These are phyloP conservation scores for Yarrowia keelungensis DNA, from an alignment of 805 yeast species.

Conservation along the genomic window DNA sequence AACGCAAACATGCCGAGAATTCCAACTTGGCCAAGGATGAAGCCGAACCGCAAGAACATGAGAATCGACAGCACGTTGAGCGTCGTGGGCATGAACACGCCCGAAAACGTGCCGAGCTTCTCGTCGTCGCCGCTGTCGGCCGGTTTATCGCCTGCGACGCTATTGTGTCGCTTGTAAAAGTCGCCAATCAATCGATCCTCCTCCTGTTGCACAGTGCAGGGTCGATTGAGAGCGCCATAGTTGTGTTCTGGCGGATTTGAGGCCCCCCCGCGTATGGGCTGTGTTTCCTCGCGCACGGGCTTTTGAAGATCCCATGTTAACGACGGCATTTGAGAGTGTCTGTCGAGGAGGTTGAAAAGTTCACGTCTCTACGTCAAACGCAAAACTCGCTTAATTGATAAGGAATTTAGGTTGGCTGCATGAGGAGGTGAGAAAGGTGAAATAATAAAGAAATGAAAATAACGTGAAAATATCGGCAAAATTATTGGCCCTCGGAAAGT, in stretches of 20 bases:
- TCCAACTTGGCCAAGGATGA: constrained; percentile 94
- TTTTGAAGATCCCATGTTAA: constrained; percentile 19
- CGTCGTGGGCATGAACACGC: constrained; percentile 93
- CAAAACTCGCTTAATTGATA: constrained; percentile 24
- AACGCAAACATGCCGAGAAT: constrained; percentile 75
- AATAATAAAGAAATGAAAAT: no score
- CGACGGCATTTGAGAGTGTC: constrained; percentile 3
- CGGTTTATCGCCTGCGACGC: constrained; percentile 14
- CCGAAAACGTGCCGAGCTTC: constrained; percentile 82
- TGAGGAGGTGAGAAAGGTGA: no score
- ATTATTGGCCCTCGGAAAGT: no score
- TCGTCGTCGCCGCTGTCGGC: constrained; percentile 18
- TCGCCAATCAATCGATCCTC: constrained; percentile 34
- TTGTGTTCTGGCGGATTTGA: not conserved
- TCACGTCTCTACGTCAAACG: not conserved
- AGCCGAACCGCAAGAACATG: constrained; percentile 95
- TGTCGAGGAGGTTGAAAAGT: not conserved
- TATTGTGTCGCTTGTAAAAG: constrained; percentile 35
- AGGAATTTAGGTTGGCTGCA: constrained; percentile 9
- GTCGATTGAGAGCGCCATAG: constrained; percentile 10
- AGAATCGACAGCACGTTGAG: constrained; percentile 90
- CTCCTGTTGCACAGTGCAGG: constrained; percentile 22
- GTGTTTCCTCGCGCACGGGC: constrained; percentile 10
- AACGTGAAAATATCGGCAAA: no score
- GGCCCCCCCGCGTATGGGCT: not conserved